Base-by-base conservation (phyloP, 2,329 filamentous ascomycete species). In the Chaetomium sp. region DNA sequence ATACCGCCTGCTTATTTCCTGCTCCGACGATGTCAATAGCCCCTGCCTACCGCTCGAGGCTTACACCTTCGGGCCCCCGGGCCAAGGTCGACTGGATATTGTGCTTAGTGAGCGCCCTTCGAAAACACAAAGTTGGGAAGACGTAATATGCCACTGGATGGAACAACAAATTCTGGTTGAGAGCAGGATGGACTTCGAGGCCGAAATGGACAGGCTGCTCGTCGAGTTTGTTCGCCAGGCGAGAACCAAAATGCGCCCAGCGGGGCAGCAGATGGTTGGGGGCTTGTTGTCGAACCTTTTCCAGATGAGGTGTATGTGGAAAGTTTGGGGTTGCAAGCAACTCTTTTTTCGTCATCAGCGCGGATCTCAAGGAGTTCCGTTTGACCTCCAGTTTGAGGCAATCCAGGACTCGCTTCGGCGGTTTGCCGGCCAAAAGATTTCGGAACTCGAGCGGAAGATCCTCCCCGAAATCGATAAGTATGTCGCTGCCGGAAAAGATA, bases 291-390 rank as follows among this genome's bases (percentile, higher is more conserved):
- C 23, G 10, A 62, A 67, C 10, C 21, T 70, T 29, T 31, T 67
- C 12, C 59, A 62, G 13, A 68, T 72, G 69, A 65, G 55, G 35
- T 63, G 63, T 16, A 71, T 72, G 70, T 68, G 63, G 64, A 68
- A 64, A 62, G 23, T 71, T 3, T 70, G 68, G 70, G 62, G 66
- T 33, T 67, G 65, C 60, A 64, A 67, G 19, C 47, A 64, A 19
- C 56, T 69, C 13, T 65, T 65, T 54, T 38, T 64, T 23, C 61
- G 56, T 2, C 4, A 12, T n/a, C 45, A 53, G 13, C 47, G 6
- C 47, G 56, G 19, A 2, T 42, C 45, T 38, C 50, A 4, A 10
- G 10, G 16, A 19, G 3, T 16, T 12, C 61, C 47, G 3, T 51
- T 67, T 25, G 57, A 55, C 25, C 13, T 47, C 33, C 19, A 51